Evolutionary conservation across 2,329 filamentous ascomycete genomes (phyloP).

Genomic region (Fusarium xylarioides): DNA sequence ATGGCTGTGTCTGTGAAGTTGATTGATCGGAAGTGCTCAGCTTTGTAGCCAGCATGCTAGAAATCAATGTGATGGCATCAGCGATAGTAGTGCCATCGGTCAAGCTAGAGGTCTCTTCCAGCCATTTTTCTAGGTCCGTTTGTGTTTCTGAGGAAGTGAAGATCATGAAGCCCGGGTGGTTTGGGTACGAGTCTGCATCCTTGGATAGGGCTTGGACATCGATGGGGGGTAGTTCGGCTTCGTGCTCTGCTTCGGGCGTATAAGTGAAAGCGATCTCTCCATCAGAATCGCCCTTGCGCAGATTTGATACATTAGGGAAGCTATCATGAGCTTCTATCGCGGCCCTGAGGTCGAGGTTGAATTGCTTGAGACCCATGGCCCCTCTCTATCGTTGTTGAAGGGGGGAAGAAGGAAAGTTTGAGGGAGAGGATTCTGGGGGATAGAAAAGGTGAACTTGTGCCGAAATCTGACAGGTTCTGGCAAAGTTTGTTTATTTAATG

Average conservation of each 20-base stretch:
- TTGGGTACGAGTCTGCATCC: slow-evolving; percentile 51
- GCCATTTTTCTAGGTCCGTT: slow-evolving; percentile 55
- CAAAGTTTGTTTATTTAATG: background rate
- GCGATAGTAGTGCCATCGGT: slow-evolving; percentile 45
- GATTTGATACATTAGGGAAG: slow-evolving; percentile 59
- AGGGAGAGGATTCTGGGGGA: background rate
- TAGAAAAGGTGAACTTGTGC: background rate
- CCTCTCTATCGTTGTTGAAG: background rate
- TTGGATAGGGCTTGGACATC: slow-evolving; percentile 51
- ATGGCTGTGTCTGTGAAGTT: background rate
- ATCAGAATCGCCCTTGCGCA: slow-evolving; percentile 73
- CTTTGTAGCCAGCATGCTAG: slow-evolving; percentile 19
- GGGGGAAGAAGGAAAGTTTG: background rate
- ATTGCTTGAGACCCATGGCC: slow-evolving; percentile 72
- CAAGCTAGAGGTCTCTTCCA: slow-evolving; percentile 50
- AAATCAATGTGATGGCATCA: slow-evolving; percentile 28
- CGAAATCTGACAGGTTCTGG: background rate
- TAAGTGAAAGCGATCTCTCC: slow-evolving; percentile 75
- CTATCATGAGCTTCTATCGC: slow-evolving; percentile 46
- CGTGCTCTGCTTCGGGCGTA: slow-evolving; percentile 50
- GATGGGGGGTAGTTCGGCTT: slow-evolving; percentile 43
- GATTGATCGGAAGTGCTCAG: background rate
- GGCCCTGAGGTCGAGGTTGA: slow-evolving; percentile 65
- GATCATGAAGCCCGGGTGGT: slow-evolving; percentile 51
- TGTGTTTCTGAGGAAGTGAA: slow-evolving; percentile 52